phyloP scores from a whole-genome alignment of 106 monocot genomes.

The Allium sativum region DNA sequence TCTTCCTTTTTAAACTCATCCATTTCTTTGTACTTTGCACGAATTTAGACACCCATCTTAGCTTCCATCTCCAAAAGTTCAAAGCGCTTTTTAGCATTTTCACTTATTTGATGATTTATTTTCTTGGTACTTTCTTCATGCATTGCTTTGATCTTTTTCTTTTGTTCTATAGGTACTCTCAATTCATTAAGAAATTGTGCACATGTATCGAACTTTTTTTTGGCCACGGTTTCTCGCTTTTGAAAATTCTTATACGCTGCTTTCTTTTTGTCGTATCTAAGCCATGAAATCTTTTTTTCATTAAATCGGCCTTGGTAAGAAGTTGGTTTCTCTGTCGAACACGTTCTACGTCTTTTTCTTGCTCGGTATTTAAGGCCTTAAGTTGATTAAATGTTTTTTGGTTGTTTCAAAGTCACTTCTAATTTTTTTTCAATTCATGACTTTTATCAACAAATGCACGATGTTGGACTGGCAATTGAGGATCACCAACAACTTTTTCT shows the following conservation, averaged over 20 bases:
- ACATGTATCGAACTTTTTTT: slow-evolving; percentile 61
- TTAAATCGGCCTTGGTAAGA: slow-evolving; percentile 69
- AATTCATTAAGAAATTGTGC: slow-evolving; percentile 76
- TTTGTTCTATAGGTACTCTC: slow-evolving; percentile 62
- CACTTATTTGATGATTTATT: slow-evolving; percentile 28
- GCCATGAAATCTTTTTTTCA: slow-evolving; percentile 99
- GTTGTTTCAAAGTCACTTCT: slow-evolving; percentile 68
- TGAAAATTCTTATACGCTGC: slow-evolving; percentile 56
- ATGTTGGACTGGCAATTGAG: slow-evolving; percentile 77
- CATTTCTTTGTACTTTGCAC: slow-evolving; percentile 48
- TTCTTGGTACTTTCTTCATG: slow-evolving; percentile 54
- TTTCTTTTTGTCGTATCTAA: slow-evolving; percentile 86
- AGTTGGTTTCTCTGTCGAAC: slow-evolving; percentile 79
- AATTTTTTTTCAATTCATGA: slow-evolving; percentile 58
- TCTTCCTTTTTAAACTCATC: slow-evolving; percentile 71
- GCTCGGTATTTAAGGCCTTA: slow-evolving; percentile 83
- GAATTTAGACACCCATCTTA: slow-evolving; percentile 40
- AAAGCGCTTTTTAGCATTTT: slow-evolving; percentile 47
- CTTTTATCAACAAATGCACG: slow-evolving; percentile 69
- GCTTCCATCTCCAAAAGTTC: slow-evolving; percentile 49
- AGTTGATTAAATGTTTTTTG: slow-evolving; percentile 79
- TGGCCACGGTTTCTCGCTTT: slow-evolving; percentile 50
- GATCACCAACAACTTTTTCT: slow-evolving; percentile 93
- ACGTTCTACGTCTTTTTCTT: slow-evolving; percentile 87
- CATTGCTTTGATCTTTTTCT: slow-evolving; percentile 45